Base-by-base conservation (phyloP, 257 asterid genomes). In the Solanum raphanifolium region DNA sequence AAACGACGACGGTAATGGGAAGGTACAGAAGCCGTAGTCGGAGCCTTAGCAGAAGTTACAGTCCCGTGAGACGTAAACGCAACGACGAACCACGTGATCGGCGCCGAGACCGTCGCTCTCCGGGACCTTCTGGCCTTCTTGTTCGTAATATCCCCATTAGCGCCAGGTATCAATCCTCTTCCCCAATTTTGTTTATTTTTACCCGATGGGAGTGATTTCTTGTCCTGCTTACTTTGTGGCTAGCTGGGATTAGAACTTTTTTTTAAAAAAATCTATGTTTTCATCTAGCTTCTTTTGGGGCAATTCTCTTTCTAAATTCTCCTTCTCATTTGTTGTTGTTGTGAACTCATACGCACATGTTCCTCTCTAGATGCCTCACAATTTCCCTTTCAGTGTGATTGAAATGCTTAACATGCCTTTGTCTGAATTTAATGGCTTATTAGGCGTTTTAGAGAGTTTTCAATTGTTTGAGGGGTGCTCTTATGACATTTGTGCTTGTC, bases 51-150 rank as follows among this genome's bases (percentile, higher is more conserved):
- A 93, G 97, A 18, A 94, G 96, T 89, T 91, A 90, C 48, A 94
- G 98, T 90, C 98, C 97, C 5, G 91, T 41, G 48, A 92, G 94
- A 88, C 93, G 94, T 74, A 95, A 94, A 94, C 98, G 89, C 85
- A 92, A 95, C 87, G 98, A 96, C 55, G 96, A 95, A 79, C 96
- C 93, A 79, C 97, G 96, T 32, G 94, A 91, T 88, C 93, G 93
- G 71, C 93, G 95, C 92, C 92, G 92, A 5, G 96, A 93, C 16
- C 95, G 93, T 66, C 96, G 95, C 88, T 94, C 98, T 34, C 96
- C 99, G 25, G 99, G 89, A 23, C 98, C 98, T 7, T 88, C 97
- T n/a, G 99, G 98, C 29, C 98, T 97, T 79, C 99, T 96, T 69
- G 98, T 97, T 85, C 98, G 99, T 84, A 97, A 97, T 90, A 94